Percentiles rank a stretch among this genome's conserved stretches.
phyloP scores from a whole-genome alignment of 331 rosid genomes.

The Malus hybrid region DNA sequence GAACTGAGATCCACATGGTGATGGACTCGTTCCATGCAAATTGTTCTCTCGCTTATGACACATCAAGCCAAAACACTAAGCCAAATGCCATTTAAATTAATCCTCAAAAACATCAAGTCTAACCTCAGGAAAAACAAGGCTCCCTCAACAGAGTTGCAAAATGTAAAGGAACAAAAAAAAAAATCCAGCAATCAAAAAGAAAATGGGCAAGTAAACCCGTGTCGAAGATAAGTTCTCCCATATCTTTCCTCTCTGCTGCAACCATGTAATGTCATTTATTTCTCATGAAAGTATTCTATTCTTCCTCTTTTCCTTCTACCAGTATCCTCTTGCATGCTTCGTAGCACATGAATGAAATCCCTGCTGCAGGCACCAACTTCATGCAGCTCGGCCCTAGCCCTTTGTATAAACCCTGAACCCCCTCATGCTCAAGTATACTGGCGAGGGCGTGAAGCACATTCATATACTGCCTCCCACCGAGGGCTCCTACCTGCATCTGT shows the following conservation, averaged over 20 bases:
- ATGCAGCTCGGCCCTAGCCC: slow-evolving; percentile 96
- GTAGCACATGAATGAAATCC: slow-evolving; percentile 96
- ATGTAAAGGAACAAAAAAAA: not conserved
- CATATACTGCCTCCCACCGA: slow-evolving; percentile 81
- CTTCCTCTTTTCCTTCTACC: slow-evolving; percentile 47
- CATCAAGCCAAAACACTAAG: not conserved
- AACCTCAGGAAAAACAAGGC: slow-evolving; percentile 24
- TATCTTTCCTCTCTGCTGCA: slow-evolving; percentile 11
- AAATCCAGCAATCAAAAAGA: slow-evolving; percentile 1
- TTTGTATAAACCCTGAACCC: slow-evolving; percentile 73
- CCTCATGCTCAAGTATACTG: slow-evolving; percentile 81
- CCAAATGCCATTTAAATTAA: not conserved
- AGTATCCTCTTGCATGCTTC: slow-evolving; percentile 89
- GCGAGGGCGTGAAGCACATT: slow-evolving; percentile 85
- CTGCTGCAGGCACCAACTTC: slow-evolving; percentile 96
- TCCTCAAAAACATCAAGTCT: slow-evolving; percentile 6
- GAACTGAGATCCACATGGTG: too few species aligned
- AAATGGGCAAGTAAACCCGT: slow-evolving; percentile 14
- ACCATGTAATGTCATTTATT: not conserved
- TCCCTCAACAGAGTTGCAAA: slow-evolving; percentile 12
- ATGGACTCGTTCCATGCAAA: too few species aligned
- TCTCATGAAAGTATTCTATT: slow-evolving; percentile 11
- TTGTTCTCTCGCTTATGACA: not conserved
- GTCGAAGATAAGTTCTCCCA: slow-evolving; percentile 3
- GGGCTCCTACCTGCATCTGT: slow-evolving; percentile 97